Evolutionary conservation across 345 rosid genomes (phyloP), one percentile per base, ranked within the genome.

Genomic region (Trapa bicornis): DNA sequence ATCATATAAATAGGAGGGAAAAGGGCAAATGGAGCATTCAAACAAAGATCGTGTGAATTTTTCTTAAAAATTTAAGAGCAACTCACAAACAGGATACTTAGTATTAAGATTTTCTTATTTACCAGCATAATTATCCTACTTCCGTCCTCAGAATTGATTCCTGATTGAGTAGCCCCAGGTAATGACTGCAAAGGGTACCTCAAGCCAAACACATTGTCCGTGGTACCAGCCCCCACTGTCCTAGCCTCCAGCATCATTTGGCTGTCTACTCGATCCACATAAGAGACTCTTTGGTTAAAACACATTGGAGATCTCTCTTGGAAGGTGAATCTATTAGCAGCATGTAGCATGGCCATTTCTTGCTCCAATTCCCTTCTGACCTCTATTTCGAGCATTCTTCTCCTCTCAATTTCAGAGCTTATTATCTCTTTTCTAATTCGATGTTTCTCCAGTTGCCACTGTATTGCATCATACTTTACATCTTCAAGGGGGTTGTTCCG

Each of bases 121-220:
- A 87, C 89, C 86, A 81, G 67, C 35, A 70, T 60, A 41, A 85
- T 79, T 65, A 76, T 54, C 68, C 74, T 84, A 50, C 77, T 75
- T 52, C 66, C 72, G 64, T 66, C 61, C 68, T 77, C 73, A 42
- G 50, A 37, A n/a, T 74, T 50, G 60, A 58, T 62, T 52, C 68
- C 64, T 38, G 74, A 38, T 15, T 15, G 58, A 10, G 33, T 3
- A 33, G 61, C 47, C 48, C 57, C 75, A 0, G 75, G 50, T 12
- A 69, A 60, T 64, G n/a, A 62, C 1, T 42, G 67, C 3, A 47
- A 11, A 16, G 58, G 71, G 63, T 58, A 33, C 15, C 63, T 58
- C 54, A 62, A 42, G 8, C 71, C 45, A 32, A 37, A 47, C 53
- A 14, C 35, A 43, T 50, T 37, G n/a, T n/a, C 47, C 35, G 65